Evolutionary conservation across 1,284 basidiomycete species (phyloP).

Genomic region (Boletus sp.): DNA sequence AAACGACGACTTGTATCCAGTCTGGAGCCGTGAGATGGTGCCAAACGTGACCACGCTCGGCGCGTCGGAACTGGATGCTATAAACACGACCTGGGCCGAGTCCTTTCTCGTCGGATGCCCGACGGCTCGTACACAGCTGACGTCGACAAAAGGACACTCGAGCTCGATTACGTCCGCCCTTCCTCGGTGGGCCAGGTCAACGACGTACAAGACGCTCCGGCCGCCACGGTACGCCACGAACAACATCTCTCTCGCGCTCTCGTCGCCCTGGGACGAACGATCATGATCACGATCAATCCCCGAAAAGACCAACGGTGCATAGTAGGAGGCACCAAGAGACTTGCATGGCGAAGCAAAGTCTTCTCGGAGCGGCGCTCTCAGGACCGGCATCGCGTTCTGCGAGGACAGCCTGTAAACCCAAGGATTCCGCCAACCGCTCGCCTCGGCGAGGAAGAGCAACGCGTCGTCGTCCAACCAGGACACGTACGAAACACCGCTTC

Average conservation of each 20-base stretch:
- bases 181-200: constrained; percentile 1
- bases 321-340: constrained; percentile 12
- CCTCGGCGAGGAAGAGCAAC: constrained; percentile 6
- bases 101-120: neutral
- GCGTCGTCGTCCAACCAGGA: constrained; percentile 5
- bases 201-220: constrained; percentile 5
- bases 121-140: constrained; percentile 5
- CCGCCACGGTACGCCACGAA: constrained; percentile 10
- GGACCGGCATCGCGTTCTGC: neutral
- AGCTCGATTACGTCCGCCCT: constrained; percentile 3
- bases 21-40: neutral
- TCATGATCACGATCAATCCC: neutral
- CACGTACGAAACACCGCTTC: constrained; percentile 7
- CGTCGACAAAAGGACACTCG: constrained; percentile 7
- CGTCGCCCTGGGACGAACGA: neutral
- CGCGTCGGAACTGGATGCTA: neutral
- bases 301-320: constrained; percentile 8
- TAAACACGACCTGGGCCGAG: constrained; percentile 5
- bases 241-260: neutral
- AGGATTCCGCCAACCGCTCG: constrained; percentile 12
- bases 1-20: constrained; percentile 1
- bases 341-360: constrained; percentile 15
- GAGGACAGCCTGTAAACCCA: constrained; percentile 4
- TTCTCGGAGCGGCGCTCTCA: constrained; percentile 7
- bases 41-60: constrained; percentile 4